These are phyloP conservation scores for Pseudomonodictys pantanalensis DNA, from an alignment of 495 filamentous ascomycete genomes.

Conservation along the genomic window DNA sequence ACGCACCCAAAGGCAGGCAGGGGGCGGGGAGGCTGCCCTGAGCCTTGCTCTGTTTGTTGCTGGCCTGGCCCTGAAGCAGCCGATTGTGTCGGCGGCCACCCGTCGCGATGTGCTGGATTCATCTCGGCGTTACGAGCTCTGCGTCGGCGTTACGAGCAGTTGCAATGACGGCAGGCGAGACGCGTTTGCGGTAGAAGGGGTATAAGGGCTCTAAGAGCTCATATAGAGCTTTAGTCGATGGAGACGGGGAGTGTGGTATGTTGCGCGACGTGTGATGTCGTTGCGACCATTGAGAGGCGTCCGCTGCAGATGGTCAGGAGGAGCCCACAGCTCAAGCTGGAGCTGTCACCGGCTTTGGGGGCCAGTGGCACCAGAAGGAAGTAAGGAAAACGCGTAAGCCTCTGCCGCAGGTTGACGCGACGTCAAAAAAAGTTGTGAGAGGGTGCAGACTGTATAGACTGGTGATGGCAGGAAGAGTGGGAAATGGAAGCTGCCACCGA, in stretches of 20 bases:
- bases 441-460: neutral
- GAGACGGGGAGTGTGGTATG: neutral
- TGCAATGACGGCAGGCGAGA: conserved; percentile 4
- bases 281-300: neutral
- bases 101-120: conserved; percentile 37
- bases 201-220: conserved; percentile 10
- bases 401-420: neutral
- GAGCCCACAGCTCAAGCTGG: conserved; percentile 3
- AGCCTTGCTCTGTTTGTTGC: conserved; percentile 31
- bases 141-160: conserved; percentile 16
- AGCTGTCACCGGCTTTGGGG: neutral
- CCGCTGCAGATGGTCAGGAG: conserved; percentile 1
- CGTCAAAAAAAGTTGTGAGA: neutral
- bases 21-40: conserved; percentile 27
- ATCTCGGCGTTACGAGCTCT: conserved; percentile 31
- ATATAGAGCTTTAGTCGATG: conserved; percentile 16
- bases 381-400: neutral
- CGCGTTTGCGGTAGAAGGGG: conserved; percentile 4
- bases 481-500: neutral
- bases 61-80: conserved; percentile 20
- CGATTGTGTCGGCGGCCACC: conserved; percentile 33
- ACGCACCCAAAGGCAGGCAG: conserved; percentile 32
- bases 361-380: neutral
- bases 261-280: neutral
- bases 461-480: neutral